Evolutionary conservation across 257 asterid genomes (phyloP), one percentile per base, ranked within the genome.

Genomic region (Perilla frutescens): DNA sequence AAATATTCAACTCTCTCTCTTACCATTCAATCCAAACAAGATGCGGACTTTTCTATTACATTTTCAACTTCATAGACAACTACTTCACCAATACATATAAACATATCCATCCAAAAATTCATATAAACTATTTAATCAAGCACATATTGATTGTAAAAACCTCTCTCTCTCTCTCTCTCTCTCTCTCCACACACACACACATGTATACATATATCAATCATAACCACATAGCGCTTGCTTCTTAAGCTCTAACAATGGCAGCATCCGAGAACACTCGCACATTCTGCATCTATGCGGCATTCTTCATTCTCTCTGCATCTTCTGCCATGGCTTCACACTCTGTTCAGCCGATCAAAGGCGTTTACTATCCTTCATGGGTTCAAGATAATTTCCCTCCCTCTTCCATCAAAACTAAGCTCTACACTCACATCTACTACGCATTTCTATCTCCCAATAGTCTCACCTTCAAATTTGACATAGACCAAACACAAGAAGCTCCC

Each of bases 381-480:
- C 79, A 81, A 11, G 11, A 34, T 4, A 39, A 7, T 15, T 65
- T 83, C 4, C 67, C 79, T 34, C 87, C 89, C 12, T 87, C 94
- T 8, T 68, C 92, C 58, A 87, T 91, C 47, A 80, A 86, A 64
- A 79, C 97, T 0, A 61, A 79, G 14, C 74, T 77, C 5, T 91
- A 73, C 83, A 86, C 94, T 10, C 97, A 91, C 76, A 45, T 89
- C 26, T 91, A 84, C 82, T 91, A 87, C 32, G 91, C 96, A 49
- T 91, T 91, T 60, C 86, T 89, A 12, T 2, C 62, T 6, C 98
- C 98, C 0, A 79, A 77, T 82, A 29, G 67, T 8, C 36, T 64
- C 66, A 90, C 91, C 0, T 93, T 80, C 73, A 62, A 74, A 47
- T 87, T 92, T 66, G 62, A 72, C 44, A 62, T 90, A 4, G 87